Conservation (phyloP, 2,329 filamentous ascomycete species). For the Penicillium polonicum region DNA sequence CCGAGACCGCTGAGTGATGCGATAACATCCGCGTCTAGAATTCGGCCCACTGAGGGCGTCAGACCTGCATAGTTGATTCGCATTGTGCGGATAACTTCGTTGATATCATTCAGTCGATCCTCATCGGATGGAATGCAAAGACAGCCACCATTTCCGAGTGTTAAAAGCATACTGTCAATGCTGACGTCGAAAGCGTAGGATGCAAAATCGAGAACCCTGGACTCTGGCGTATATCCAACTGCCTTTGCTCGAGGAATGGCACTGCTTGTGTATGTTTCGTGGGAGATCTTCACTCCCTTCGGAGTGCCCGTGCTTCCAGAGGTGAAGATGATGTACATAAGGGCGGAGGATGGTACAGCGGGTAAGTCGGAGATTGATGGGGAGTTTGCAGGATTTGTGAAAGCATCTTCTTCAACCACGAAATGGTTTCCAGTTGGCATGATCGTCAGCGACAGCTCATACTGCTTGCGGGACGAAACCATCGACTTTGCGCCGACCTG, state of each 20-base stretch:
- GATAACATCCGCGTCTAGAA: slow-evolving; percentile 45
- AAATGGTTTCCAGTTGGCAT: slow-evolving; percentile 32
- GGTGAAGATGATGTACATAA: slow-evolving; percentile 62
- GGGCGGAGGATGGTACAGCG: slow-evolving; percentile 30
- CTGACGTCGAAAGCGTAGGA: slow-evolving; percentile 56
- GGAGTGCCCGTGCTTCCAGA: slow-evolving; percentile 53
- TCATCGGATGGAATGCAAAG: slow-evolving; percentile 57
- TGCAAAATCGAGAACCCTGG: slow-evolving; percentile 61
- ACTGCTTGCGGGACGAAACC: slow-evolving; percentile 32
- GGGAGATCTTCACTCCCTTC: slow-evolving; percentile 63
- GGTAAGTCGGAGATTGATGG: slow-evolving; percentile 16
- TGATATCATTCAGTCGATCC: slow-evolving; percentile 51
- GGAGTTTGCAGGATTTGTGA: slow-evolving; percentile 17
- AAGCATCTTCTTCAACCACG: slow-evolving; percentile 29
- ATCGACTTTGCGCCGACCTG: slow-evolving; percentile 33
- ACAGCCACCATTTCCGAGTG: slow-evolving; percentile 57
- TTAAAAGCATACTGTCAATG: slow-evolving; percentile 55
- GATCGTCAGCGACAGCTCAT: slow-evolving; percentile 28
- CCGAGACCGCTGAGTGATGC: slow-evolving; percentile 42
- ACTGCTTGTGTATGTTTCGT: slow-evolving; percentile 58
- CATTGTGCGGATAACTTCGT: slow-evolving; percentile 51
- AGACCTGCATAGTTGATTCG: slow-evolving; percentile 57
- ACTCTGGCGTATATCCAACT: slow-evolving; percentile 51
- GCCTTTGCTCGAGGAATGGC: slow-evolving; percentile 54
- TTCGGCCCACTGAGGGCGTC: slow-evolving; percentile 58